A percentile compares a stretch with the other conserved stretches of the same genome.
These are phyloP conservation scores for Penicillium sp. DNA, from an alignment of 2,329 filamentous ascomycete genomes.

Conservation along the genomic window DNA sequence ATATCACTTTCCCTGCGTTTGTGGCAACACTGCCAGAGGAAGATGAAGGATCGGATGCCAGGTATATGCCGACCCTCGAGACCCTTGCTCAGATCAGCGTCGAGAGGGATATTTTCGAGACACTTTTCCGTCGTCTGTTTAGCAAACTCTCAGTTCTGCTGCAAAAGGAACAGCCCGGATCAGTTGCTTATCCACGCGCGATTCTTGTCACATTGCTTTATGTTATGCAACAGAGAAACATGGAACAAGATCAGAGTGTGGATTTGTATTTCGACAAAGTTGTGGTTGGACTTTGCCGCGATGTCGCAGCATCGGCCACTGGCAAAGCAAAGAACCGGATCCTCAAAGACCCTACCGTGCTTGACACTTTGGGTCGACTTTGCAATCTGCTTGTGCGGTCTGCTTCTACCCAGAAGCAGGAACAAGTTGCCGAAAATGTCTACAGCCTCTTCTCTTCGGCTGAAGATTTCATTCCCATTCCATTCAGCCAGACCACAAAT, in stretches of 20 bases:
- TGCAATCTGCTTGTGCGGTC: constrained; percentile 52
- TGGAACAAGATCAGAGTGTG: constrained; percentile 37
- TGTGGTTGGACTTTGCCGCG: constrained; percentile 38
- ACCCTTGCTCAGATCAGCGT: constrained; percentile 56
- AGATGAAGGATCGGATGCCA: constrained; percentile 39
- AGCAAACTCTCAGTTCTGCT: constrained; percentile 54
- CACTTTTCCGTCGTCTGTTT: constrained; percentile 53
- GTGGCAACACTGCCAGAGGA: constrained; percentile 55
- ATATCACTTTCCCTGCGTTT: constrained; percentile 58
- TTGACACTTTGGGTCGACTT: constrained; percentile 54
- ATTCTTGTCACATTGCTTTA: constrained; percentile 55
- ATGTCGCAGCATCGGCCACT: constrained; percentile 31
- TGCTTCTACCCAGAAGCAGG: constrained; percentile 46
- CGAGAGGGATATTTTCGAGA: constrained; percentile 56
- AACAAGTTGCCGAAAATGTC: constrained; percentile 45
- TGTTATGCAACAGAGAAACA: constrained; percentile 48
- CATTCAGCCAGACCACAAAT: constrained; percentile 26
- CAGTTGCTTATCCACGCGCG: constrained; percentile 49
- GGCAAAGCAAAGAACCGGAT: constrained; percentile 29
- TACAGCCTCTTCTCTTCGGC: constrained; percentile 46
- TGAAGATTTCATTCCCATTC: constrained; percentile 29
- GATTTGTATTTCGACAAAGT: constrained; percentile 45
- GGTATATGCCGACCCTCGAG: constrained; percentile 52
- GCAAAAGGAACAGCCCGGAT: constrained; percentile 40
- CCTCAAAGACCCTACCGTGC: constrained; percentile 44